phyloP scores from a whole-genome alignment of 805 yeast genomes.

The Suhomyces prunicola region DNA sequence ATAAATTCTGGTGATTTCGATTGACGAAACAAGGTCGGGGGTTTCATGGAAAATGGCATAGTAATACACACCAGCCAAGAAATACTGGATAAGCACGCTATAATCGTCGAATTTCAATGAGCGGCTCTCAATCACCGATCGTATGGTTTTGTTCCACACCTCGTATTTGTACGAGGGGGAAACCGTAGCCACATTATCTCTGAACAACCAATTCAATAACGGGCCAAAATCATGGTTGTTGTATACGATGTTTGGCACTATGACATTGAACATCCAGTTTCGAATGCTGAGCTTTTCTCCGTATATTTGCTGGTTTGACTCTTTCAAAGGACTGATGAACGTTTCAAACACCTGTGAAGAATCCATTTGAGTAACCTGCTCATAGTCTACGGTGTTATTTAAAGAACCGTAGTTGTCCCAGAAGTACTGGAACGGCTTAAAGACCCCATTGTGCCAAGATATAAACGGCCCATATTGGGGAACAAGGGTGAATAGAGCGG shows the following conservation, averaged over 20 bases:
- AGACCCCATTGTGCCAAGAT: slow-evolving; percentile 27
- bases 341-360: slow-evolving; percentile 17
- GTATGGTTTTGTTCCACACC: slow-evolving; percentile 19
- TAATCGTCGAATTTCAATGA: slow-evolving; percentile 8
- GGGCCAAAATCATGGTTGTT: slow-evolving; percentile 21
- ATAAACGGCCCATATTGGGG: slow-evolving; percentile 15
- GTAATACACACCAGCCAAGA: slow-evolving; percentile 21
- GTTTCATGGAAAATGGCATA: slow-evolving; percentile 3
- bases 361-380: slow-evolving; percentile 12
- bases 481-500: slow-evolving; percentile 12
- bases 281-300: slow-evolving; percentile 13
- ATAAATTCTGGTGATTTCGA: slow-evolving; percentile 28
- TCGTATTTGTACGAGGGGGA: slow-evolving; percentile 13
- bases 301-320: slow-evolving; percentile 1
- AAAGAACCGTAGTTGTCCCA: slow-evolving; percentile 23
- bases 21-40: slow-evolving; percentile 13
- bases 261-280: slow-evolving; percentile 26
- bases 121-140: slow-evolving; percentile 10
- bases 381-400: slow-evolving; percentile 8
- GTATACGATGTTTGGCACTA: slow-evolving; percentile 25
- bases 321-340: slow-evolving; percentile 22
- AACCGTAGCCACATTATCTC: background rate
- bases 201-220: slow-evolving; percentile 25
- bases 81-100: slow-evolving; percentile 15
- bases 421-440: slow-evolving; percentile 28